Conservation (phyloP, 192 early-diverging fungal genomes). For the Gamsiella multidivaricata region DNA sequence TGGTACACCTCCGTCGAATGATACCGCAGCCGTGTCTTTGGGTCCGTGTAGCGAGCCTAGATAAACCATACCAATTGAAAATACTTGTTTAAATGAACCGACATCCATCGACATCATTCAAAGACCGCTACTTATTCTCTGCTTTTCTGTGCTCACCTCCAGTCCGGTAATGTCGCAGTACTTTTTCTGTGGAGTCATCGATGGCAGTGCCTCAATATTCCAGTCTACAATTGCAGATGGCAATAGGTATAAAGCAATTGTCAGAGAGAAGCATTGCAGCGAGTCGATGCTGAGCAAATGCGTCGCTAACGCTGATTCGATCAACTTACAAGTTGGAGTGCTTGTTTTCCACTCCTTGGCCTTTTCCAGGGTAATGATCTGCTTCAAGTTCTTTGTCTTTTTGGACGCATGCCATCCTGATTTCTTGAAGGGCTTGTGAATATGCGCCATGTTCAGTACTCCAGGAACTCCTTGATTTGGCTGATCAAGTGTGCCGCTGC, state of each 20-base stretch:
- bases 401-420: constrained; percentile 69
- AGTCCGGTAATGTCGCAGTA: constrained; percentile 94
- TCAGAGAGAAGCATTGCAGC: neutral
- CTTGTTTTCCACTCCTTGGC: constrained; percentile 46
- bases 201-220: constrained; percentile 87
- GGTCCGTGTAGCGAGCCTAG: constrained; percentile 85
- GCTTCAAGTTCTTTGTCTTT: constrained; percentile 84
- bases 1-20: constrained; percentile 86
- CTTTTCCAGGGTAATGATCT: constrained; percentile 81
- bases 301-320: neutral
- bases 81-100: neutral
- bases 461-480: neutral
- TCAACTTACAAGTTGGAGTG: constrained; percentile 29
- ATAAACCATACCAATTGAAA: neutral
- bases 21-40: constrained; percentile 86
- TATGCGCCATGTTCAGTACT: constrained; percentile 41
- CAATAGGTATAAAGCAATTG: neutral
- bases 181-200: constrained; percentile 84
- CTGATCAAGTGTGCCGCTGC: constrained; percentile 11
- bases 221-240: constrained; percentile 64
- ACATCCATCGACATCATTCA: neutral
- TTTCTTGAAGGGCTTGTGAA: constrained; percentile 81
- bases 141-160: constrained; percentile 64
- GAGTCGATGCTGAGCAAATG: neutral
- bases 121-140: no score